A percentile compares a stretch with the other conserved stretches of the same genome.
phyloP scores from a whole-genome alignment of 2,329 filamentous ascomycete species.

The Trichocomaceae sp. region DNA sequence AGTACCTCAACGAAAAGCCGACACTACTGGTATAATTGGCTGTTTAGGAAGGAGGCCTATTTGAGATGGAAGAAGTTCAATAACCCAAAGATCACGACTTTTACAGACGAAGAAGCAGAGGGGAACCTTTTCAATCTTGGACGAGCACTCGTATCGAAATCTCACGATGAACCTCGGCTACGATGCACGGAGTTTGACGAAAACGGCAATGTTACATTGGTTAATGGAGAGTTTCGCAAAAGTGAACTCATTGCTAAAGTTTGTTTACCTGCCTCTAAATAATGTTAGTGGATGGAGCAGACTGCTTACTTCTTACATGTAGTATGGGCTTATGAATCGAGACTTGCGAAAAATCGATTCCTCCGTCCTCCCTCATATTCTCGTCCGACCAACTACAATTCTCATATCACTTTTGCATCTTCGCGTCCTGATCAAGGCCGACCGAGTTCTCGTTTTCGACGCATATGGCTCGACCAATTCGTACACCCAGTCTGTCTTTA shows the following conservation, averaged over 20 bases:
- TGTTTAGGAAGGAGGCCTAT: conserved; percentile 17
- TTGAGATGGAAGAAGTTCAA: conserved; percentile 18
- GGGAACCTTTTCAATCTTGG: conserved; percentile 62
- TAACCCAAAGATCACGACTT: conserved; percentile 46
- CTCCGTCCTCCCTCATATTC: conserved; percentile 87
- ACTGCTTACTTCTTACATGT: conserved; percentile 7
- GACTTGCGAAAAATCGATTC: conserved; percentile 98
- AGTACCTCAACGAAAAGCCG: conserved; percentile 27
- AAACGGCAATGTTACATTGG: conserved; percentile 81
- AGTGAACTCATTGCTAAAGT: conserved; percentile 93
- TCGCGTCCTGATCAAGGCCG: conserved; percentile 88
- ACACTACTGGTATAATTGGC: conserved; percentile 28
- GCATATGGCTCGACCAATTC: conserved; percentile 91
- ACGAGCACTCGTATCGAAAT: conserved; percentile 65
- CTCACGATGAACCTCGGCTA: conserved; percentile 74
- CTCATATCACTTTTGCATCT: conserved; percentile 95
- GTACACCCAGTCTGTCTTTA: conserved; percentile 92
- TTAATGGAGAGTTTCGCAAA: conserved; percentile 96
- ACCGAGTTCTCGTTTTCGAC: conserved; percentile 91
- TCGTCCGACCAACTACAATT: conserved; percentile 87
- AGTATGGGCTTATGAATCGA: conserved; percentile 88
- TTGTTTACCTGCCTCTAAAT: conserved; percentile 19
- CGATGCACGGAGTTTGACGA: conserved; percentile 94
- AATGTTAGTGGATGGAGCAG: neutral
- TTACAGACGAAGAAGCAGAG: conserved; percentile 55